Percentiles rank a stretch among this genome's conserved stretches.
These are phyloP conservation scores for Gossypium trilobum DNA, from an alignment of 441 rosid genomes.

Conservation along the genomic window DNA sequence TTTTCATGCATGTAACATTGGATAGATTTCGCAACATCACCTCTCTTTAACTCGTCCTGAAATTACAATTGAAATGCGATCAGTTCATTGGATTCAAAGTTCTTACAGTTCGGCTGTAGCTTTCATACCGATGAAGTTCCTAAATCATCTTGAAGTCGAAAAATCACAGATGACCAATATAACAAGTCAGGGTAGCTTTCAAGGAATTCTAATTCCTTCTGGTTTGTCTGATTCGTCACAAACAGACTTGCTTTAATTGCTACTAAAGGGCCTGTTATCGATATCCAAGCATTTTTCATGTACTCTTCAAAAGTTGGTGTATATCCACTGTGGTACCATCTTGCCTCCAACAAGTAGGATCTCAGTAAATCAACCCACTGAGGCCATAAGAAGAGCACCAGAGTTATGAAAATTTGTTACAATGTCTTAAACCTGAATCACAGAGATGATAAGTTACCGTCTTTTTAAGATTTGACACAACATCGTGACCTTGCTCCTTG, in stretches of 20 bases:
- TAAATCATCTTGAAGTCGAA: slow-evolving; percentile 38
- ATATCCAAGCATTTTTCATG: slow-evolving; percentile 28
- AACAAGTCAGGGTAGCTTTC: slow-evolving; percentile 20
- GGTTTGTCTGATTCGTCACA: slow-evolving; percentile 5
- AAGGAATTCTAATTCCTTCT: slow-evolving; percentile 14
- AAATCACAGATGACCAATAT: slow-evolving; percentile 26
- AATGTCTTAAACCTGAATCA: not conserved
- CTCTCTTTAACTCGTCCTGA: not conserved
- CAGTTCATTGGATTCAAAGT: not conserved
- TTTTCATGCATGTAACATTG: not conserved
- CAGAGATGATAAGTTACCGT: not conserved
- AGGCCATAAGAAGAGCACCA: not conserved
- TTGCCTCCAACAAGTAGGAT: slow-evolving; percentile 33
- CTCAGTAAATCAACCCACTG: slow-evolving; percentile 39
- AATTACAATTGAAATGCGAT: not conserved
- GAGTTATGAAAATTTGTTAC: not conserved
- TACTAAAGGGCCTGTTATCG: slow-evolving; percentile 29
- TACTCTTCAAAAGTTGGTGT: slow-evolving; percentile 35
- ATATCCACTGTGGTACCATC: slow-evolving; percentile 26
- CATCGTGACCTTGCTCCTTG: not conserved
- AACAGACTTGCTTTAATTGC: slow-evolving; percentile 19
- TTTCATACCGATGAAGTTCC: slow-evolving; percentile 34
- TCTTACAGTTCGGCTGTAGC: not conserved
- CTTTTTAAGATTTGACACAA: not conserved
- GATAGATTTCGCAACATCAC: slow-evolving; percentile 1